A percentile compares a stretch with the other conserved stretches of the same genome.
phyloP scores from a whole-genome alignment of 2,329 filamentous ascomycete species.

The Trichoderma simmonsii region DNA sequence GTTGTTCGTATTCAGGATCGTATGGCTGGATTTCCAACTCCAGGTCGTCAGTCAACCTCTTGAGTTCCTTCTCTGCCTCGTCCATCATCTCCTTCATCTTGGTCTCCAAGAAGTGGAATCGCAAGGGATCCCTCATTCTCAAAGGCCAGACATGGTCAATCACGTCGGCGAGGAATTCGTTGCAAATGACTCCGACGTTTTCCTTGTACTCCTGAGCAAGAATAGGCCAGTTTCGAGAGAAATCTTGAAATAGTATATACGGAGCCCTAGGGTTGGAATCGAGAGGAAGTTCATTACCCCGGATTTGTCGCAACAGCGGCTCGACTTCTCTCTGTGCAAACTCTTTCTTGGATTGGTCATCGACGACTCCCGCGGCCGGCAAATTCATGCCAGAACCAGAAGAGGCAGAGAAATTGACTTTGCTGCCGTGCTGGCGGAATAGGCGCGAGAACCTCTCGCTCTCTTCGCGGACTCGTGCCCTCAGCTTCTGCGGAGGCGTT shows the following conservation, averaged over 20 bases:
- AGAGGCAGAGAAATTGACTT: conserved; percentile 41
- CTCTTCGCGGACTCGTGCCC: conserved; percentile 50
- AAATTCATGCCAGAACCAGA: conserved; percentile 26
- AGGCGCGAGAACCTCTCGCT: conserved; percentile 48
- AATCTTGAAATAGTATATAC: conserved; percentile 54
- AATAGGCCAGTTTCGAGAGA: conserved; percentile 51
- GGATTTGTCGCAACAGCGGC: conserved; percentile 47
- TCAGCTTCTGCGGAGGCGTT: conserved; percentile 50
- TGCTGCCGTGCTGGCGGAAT: conserved; percentile 50
- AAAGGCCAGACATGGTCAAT: conserved; percentile 50
- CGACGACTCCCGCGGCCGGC: conserved; percentile 31
- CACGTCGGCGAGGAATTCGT: conserved; percentile 51
- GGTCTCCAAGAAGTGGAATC: conserved; percentile 47
- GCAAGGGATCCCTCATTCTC: conserved; percentile 50
- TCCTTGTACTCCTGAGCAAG: conserved; percentile 53
- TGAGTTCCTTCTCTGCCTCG: conserved; percentile 46
- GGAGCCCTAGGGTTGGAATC: conserved; percentile 52
- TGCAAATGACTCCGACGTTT: conserved; percentile 52
- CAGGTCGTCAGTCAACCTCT: conserved; percentile 47
- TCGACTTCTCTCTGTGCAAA: conserved; percentile 49
- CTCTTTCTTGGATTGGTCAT: conserved; percentile 43
- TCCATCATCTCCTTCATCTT: conserved; percentile 48
- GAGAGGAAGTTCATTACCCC: conserved; percentile 51
- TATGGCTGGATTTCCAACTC: conserved; percentile 52
- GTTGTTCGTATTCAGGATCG: conserved; percentile 52